Percentiles rank a stretch among this genome's conserved stretches.
Conservation (phyloP, 2,329 filamentous ascomycete genomes). For the Trichoderma harzianum region DNA sequence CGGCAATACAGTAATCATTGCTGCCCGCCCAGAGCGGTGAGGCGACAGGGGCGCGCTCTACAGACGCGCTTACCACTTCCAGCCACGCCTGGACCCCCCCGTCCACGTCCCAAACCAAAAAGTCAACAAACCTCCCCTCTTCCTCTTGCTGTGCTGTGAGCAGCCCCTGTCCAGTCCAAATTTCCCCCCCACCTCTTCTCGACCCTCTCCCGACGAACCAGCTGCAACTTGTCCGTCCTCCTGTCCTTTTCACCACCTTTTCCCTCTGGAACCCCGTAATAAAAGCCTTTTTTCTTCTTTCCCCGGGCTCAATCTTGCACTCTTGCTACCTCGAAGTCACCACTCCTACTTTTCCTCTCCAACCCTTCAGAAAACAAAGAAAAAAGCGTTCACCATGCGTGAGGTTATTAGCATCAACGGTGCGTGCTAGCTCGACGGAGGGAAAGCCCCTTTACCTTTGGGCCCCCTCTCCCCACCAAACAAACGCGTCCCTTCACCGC, state of each 20-base stretch:
- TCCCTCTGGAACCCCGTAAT: slow-evolving; percentile 20
- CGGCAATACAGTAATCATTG: slow-evolving; percentile 12
- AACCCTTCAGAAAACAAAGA: slow-evolving; percentile 8
- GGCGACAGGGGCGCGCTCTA: slow-evolving; percentile 17
- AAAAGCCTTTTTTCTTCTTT: slow-evolving; percentile 27
- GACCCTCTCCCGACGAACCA: slow-evolving; percentile 28
- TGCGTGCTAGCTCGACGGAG: slow-evolving; percentile 46
- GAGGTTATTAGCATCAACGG: slow-evolving; percentile 99
- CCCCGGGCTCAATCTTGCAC: slow-evolving; percentile 24
- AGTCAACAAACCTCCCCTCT: slow-evolving; percentile 39
- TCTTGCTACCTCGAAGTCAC: slow-evolving; percentile 27
- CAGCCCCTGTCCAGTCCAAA: slow-evolving; percentile 39
- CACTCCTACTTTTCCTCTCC: slow-evolving; percentile 28
- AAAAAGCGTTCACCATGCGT: slow-evolving; percentile 70
- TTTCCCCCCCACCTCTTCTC: slow-evolving; percentile 42
- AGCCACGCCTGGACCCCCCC: slow-evolving; percentile 28
- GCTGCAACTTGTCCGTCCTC: slow-evolving; percentile 23
- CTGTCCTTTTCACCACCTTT: slow-evolving; percentile 25
- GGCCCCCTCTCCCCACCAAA: slow-evolving; percentile 29
- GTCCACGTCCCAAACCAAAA: slow-evolving; percentile 17
- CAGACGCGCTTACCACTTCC: slow-evolving; percentile 36
- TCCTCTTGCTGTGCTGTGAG: slow-evolving; percentile 11
- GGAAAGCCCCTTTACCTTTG: slow-evolving; percentile 22
- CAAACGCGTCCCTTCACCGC: slow-evolving; percentile 39
- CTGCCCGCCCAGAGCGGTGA: slow-evolving; percentile 22